Base-by-base conservation (phyloP, 345 rosid species). In the Arabidopsis thaliana region DNA sequence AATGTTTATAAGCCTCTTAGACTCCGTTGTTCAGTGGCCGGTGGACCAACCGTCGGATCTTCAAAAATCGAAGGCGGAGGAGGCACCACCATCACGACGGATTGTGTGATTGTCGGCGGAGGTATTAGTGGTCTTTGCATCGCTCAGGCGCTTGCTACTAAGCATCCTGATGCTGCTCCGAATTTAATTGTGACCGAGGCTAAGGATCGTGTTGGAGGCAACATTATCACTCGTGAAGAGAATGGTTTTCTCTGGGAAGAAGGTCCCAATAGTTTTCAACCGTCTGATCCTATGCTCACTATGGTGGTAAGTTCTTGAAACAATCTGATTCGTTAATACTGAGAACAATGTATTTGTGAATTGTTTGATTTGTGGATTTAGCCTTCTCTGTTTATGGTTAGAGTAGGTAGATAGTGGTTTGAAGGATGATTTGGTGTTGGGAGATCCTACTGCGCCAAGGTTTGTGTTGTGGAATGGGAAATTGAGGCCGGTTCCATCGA, bases 241-340 rank as follows among this genome's bases (percentile, higher is more conserved):
- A 92, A 88, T 67, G 98, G 97, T 8, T 91, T 83, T 82, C 83
- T 94, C 0, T 91, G 98, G 97, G 97, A 94, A 80, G 97, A 91
- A 82, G 96, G 95, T 8, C 97, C 98, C 16, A 94, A 94, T 75
- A 94, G 98, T 58, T 94, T 88, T 78, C 97, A 94, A 78, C 98
- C 97, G 20, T 90, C 97, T 44, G 96, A 94, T 88, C 85, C 98
- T 14, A 87, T 94, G 82, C 96, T 94, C 65, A 88, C 90, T 38
- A 86, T 88, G 93, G 97, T 77, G 93, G 97, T 91, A 83, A 4
- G 85, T 69, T 40, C 34, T 20, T 55, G 52, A 49, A 11, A 13
- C 16, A 13, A 12, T 25, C 50, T 51, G 12, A 16, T 6, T 1
- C 36, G 12, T 10, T 37, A 9, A 28, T 25, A 32, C 2, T 63